Conservation (phyloP, 2,329 filamentous ascomycete species). For the Nemania abortiva region DNA sequence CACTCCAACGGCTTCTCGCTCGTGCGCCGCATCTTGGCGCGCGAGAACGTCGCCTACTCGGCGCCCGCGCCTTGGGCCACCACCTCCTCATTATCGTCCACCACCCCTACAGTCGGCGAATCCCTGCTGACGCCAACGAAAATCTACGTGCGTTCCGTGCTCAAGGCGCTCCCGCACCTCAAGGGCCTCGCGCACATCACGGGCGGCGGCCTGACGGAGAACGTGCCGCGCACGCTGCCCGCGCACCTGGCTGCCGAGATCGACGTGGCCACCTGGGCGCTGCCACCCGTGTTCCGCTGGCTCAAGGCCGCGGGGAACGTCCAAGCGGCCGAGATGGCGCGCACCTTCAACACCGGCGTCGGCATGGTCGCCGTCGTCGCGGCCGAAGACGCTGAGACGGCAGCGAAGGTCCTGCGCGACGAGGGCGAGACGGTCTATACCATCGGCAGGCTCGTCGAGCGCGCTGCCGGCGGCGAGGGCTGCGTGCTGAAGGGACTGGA, state of each 20-base stretch:
- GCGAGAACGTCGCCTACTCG: conserved; percentile 76
- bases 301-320: conserved; percentile 81
- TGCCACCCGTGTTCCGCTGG: conserved; percentile 88
- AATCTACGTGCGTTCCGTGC: conserved; percentile 89
- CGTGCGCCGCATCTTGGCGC: conserved; percentile 88
- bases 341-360: conserved; percentile 94
- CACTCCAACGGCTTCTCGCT: conserved; percentile 99
- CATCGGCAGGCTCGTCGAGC: conserved; percentile 77
- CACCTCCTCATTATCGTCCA: conserved; percentile 50
- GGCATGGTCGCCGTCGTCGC: conserved; percentile 93
- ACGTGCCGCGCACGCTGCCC: conserved; percentile 94
- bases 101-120: conserved; percentile 67
- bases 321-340: conserved; percentile 81
- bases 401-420: conserved; percentile 69
- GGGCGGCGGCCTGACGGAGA: conserved; percentile 91
- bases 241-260: conserved; percentile 81
- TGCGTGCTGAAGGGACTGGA: conserved; percentile 73
- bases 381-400: conserved; percentile 70
- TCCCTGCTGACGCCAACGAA: conserved; percentile 88
- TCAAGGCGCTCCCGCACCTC: conserved; percentile 74
- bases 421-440: conserved; percentile 81
- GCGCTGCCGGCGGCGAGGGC: conserved; percentile 63
- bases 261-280: conserved; percentile 79
- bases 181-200: conserved; percentile 98
- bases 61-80: conserved; percentile 82